These are phyloP conservation scores for Epichloe sp. DNA, from an alignment of 2,329 filamentous ascomycete genomes.

Conservation along the genomic window DNA sequence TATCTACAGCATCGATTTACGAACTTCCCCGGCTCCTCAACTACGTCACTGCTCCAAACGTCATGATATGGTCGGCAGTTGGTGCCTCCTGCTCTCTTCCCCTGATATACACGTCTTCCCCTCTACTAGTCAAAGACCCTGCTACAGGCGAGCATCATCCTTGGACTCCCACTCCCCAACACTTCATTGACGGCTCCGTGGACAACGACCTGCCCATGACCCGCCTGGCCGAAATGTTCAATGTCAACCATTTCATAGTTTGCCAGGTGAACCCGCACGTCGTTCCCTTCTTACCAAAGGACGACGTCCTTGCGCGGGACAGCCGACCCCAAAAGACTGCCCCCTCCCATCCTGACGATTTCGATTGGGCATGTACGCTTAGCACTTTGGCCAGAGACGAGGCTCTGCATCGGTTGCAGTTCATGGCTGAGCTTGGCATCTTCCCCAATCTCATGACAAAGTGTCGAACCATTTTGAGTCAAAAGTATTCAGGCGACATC, in stretches of 20 bases:
- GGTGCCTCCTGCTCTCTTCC: slow-evolving; percentile 93
- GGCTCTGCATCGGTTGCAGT: slow-evolving; percentile 65
- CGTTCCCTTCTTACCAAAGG: slow-evolving; percentile 67
- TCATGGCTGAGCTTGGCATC: slow-evolving; percentile 67
- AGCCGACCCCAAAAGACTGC: slow-evolving; percentile 13
- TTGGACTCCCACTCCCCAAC: slow-evolving; percentile 76
- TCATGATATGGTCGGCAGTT: slow-evolving; percentile 92
- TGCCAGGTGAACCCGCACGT: slow-evolving; percentile 95
- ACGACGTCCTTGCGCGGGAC: slow-evolving; percentile 43
- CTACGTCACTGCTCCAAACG: slow-evolving; percentile 85
- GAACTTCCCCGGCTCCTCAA: slow-evolving; percentile 75
- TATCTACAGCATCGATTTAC: slow-evolving; percentile 77
- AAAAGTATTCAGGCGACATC: slow-evolving; percentile 90
- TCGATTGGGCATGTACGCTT: slow-evolving; percentile 51
- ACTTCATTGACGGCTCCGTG: slow-evolving; percentile 89
- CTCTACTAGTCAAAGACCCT: slow-evolving; percentile 74
- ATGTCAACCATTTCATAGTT: slow-evolving; percentile 96
- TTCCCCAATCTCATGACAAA: slow-evolving; percentile 72
- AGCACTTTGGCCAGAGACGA: slow-evolving; percentile 68
- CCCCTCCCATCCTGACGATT: slow-evolving; percentile 22
- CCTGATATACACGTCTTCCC: slow-evolving; percentile 66
- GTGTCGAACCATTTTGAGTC: slow-evolving; percentile 65
- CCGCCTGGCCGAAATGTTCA: slow-evolving; percentile 85
- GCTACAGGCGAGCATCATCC: slow-evolving; percentile 61
- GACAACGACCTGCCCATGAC: slow-evolving; percentile 91